Percentiles rank a stretch among this genome's conserved stretches.
Evolutionary conservation across 1,139 yeast species (phyloP).

Genomic region (Lodderomyces margitis): DNA sequence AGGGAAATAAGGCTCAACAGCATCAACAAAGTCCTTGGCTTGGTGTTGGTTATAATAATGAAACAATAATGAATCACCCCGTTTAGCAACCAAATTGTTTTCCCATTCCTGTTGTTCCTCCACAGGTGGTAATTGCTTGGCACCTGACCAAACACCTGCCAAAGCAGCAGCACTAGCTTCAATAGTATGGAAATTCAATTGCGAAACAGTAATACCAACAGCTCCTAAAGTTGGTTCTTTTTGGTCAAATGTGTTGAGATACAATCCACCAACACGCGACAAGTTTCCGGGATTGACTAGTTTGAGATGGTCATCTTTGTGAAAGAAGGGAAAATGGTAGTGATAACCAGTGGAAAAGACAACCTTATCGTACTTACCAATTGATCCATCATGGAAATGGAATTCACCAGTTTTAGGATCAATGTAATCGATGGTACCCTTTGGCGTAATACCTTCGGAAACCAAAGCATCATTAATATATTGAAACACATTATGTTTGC

Average conservation of each 20-base stretch:
- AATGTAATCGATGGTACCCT: conserved; percentile 27
- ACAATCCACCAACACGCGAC: conserved; percentile 37
- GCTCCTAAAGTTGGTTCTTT: conserved; percentile 43
- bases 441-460: conserved; percentile 34
- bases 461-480: conserved; percentile 38
- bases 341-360: conserved; percentile 40
- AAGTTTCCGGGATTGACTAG: conserved; percentile 25
- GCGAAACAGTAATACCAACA: conserved; percentile 39
- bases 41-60: conserved; percentile 25
- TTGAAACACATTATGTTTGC: conserved; percentile 26
- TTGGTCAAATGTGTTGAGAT: conserved; percentile 36
- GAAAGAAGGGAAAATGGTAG: conserved; percentile 34
- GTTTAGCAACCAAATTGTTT: conserved; percentile 17
- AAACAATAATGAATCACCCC: conserved; percentile 24
- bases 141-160: conserved; percentile 47
- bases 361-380: conserved; percentile 26
- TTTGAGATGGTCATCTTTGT: conserved; percentile 15
- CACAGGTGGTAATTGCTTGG: conserved; percentile 24
- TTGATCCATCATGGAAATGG: conserved; percentile 28
- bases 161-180: conserved; percentile 45
- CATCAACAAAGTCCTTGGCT: conserved; percentile 25
- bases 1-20: conserved; percentile 21
- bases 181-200: conserved; percentile 40
- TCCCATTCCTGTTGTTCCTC: conserved; percentile 35
- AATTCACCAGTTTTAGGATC: conserved; percentile 26